A percentile compares a stretch with the other conserved stretches of the same genome.
phyloP scores from a whole-genome alignment of 1,139 yeast genomes.

The Taphrina flavorubra region DNA sequence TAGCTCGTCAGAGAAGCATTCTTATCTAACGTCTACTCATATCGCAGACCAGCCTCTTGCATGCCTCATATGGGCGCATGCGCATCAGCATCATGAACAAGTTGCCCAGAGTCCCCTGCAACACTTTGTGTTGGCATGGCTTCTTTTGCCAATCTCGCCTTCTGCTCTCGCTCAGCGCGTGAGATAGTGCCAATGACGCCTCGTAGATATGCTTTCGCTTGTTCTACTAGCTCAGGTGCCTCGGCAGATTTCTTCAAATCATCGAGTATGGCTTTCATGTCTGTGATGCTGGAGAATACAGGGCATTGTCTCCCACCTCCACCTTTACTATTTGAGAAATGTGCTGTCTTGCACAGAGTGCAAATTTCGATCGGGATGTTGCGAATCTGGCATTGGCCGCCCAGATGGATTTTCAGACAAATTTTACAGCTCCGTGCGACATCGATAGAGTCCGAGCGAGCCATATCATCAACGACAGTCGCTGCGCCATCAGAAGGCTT shows the following conservation, averaged over 20 bases:
- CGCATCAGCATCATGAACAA: neutral
- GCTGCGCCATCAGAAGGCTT: neutral
- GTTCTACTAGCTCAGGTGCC: slow-evolving; percentile 32
- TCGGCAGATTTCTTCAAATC: slow-evolving; percentile 27
- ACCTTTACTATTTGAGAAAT: slow-evolving; percentile 13
- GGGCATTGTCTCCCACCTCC: slow-evolving; percentile 25
- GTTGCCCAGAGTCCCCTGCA: no score
- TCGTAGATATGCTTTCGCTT: slow-evolving; percentile 30
- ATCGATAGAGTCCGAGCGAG: neutral
- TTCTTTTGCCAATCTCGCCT: slow-evolving; percentile 3
- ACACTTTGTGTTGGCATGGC: neutral
- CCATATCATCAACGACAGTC: neutral
- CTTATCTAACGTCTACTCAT: neutral
- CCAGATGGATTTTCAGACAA: slow-evolving; percentile 19
- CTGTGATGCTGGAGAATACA: slow-evolving; percentile 16
- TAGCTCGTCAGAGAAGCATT: neutral
- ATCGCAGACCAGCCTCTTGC: neutral
- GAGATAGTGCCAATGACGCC: slow-evolving; percentile 19
- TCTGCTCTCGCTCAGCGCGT: slow-evolving; percentile 22
- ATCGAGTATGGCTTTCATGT: slow-evolving; percentile 27
- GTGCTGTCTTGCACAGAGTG: slow-evolving; percentile 26
- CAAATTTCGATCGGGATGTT: slow-evolving; percentile 34
- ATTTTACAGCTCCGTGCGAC: slow-evolving; percentile 21
- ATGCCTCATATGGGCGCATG: neutral
- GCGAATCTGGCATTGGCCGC: slow-evolving; percentile 39